Base-by-base conservation (phyloP, 192 early-diverging fungal genomes). In the Oehlia diaphana region DNA sequence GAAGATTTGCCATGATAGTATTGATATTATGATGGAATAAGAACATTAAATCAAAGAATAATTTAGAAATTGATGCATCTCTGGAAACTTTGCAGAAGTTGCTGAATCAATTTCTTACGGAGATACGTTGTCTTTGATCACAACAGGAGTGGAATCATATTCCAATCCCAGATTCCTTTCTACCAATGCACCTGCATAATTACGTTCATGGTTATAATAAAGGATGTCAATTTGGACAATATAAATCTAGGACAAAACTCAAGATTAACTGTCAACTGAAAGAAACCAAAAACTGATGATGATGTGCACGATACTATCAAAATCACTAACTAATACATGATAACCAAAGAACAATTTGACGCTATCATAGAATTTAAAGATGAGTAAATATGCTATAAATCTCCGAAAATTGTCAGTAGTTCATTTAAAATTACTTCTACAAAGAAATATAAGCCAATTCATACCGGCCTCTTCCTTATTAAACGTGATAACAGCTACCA, bases 31-130 rank as follows among this genome's bases (percentile, higher is more conserved):
- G n/a, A n/a, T n/a, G n/a, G n/a, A n/a, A n/a, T n/a, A n/a, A n/a
- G 28, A 1, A 1, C 28, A 31, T 31, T 31, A 31, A 31, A 31
- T 31, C n/a, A 31, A 31, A 31, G 1, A 1, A 31, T 31, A 31
- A 0, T 31, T 31, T 31, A 31, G 28, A 31, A 31, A 31, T 1
- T 1, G 0, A 31, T 31, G 28, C 28, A 31, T 31, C 28, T 31
- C 28, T 31, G 28, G 28, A 31, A 31, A 1, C 28, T 31, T 31
- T 31, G 89, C 92, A 79, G 82, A 91, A 14, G 98, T 97, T 0
- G 94, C 98, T 7, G 95, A 96, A 33, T 85, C 93, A 31, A 95
- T 98, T 53, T 91, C 94, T 0, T 89, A 93, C 72, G 92, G 89
- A 7, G 97, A n/a, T n/a, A n/a, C n/a, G n/a, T n/a, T n/a, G n/a